phyloP scores from a whole-genome alignment of 176 grass and related monocot genomes.

The Musa troglodytarum region DNA sequence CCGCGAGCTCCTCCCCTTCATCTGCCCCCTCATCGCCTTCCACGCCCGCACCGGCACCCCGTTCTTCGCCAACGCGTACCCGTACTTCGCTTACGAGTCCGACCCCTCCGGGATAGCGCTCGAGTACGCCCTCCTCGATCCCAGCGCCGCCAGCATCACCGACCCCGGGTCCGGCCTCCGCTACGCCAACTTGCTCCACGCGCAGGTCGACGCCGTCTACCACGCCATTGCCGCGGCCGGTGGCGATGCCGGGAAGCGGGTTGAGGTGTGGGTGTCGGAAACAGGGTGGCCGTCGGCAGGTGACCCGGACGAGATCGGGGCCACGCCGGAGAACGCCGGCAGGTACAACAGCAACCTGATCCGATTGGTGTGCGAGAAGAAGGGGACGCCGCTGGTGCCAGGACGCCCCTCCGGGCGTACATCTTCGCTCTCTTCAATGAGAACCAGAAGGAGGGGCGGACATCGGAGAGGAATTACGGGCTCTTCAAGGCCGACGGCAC shows the following conservation, averaged over 20 bases:
- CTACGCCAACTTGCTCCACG: conserved; percentile 5
- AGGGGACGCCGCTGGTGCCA: conserved; percentile 1
- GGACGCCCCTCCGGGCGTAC: conserved; percentile 2
- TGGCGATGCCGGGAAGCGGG: not conserved
- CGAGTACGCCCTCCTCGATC: conserved; percentile 4
- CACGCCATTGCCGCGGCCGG: not conserved
- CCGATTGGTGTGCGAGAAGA: not conserved
- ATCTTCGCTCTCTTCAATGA: conserved; percentile 11
- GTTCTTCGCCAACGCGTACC: conserved; percentile 65
- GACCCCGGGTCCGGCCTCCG: conserved; percentile 1
- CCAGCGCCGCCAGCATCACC: not conserved
- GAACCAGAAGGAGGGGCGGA: conserved; percentile 1
- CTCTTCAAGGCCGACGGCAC: conserved; percentile 7
- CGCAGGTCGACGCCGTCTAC: conserved; percentile 2
- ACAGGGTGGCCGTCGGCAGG: conserved; percentile 1
- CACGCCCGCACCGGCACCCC: conserved; percentile 48
- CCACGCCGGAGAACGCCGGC: not conserved
- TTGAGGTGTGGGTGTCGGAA: not conserved
- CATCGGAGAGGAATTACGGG: conserved; percentile 5
- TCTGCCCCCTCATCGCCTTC: conserved; percentile 62
- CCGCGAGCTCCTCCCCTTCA: conserved; percentile 24
- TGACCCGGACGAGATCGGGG: not conserved
- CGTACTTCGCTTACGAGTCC: conserved; percentile 55
- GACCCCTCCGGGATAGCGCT: not conserved
- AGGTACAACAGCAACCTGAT: conserved; percentile 5